Conservation (phyloP, 768 basidiomycete genomes). For the Cyclocybe aegerita region DNA sequence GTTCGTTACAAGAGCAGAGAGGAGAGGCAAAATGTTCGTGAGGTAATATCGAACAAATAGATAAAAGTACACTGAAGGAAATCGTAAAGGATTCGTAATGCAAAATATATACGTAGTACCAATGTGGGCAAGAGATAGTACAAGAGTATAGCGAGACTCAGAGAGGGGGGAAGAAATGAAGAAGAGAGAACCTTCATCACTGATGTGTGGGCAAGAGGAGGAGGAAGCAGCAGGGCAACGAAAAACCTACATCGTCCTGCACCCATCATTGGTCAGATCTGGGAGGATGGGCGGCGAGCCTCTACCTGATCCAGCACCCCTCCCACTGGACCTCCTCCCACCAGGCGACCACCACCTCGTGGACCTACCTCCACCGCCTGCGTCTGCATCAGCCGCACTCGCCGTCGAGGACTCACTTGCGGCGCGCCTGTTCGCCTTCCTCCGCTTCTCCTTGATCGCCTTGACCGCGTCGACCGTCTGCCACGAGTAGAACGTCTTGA, state of each 20-base stretch:
- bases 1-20: too few relatives aligned
- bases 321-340: constrained; percentile 32
- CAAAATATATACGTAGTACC: not conserved
- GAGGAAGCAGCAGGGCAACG: constrained; percentile 19
- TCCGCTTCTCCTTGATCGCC: constrained; percentile 62
- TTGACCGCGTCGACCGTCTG: constrained; percentile 81
- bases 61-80: too few relatives aligned
- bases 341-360: constrained; percentile 59
- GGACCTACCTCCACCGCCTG: constrained; percentile 18
- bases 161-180: not conserved
- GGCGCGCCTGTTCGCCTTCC: constrained; percentile 49
- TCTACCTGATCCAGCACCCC: constrained; percentile 37
- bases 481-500: constrained; percentile 87
- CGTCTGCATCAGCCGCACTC: constrained; percentile 28
- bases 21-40: too few relatives aligned
- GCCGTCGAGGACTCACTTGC: constrained; percentile 34
- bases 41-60: too few relatives aligned
- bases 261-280: constrained; percentile 57
- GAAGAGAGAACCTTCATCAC: not conserved
- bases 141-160: not conserved
- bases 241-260: constrained; percentile 62
- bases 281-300: constrained; percentile 48
- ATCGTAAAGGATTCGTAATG: not conserved
- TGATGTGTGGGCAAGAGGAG: not conserved
- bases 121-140: constrained; percentile 4